phyloP scores from a whole-genome alignment of 108 stramenopile genomes.

The Bacterosira constricta region DNA sequence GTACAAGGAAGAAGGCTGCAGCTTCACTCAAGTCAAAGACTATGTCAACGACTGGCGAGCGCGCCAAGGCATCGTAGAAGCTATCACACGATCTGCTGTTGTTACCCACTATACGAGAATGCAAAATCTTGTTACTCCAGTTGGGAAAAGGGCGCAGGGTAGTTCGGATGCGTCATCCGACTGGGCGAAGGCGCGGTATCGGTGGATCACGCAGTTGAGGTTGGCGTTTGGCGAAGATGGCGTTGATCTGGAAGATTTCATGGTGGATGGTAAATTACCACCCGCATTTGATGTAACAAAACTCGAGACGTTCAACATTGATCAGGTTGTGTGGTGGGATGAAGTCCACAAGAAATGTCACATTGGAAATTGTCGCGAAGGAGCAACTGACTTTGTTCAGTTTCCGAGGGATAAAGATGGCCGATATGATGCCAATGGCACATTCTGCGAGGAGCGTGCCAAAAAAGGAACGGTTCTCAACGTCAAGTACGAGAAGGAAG shows the following conservation, averaged over 20 bases:
- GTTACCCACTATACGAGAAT: not conserved
- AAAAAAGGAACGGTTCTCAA: not conserved
- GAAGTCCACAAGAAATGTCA: not conserved
- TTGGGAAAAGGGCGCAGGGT: not conserved
- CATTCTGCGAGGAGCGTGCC: too few species aligned
- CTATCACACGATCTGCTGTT: not conserved
- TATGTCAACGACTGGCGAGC: not conserved
- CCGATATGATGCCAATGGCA: not conserved
- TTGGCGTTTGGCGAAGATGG: not conserved
- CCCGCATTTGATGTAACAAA: too few species aligned
- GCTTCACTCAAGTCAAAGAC: not conserved
- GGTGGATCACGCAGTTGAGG: not conserved
- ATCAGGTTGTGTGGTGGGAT: not conserved
- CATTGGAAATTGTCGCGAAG: not conserved
- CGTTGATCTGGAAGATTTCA: not conserved
- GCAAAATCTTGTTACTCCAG: not conserved
- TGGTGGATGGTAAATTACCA: too few species aligned
- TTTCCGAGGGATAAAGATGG: not conserved
- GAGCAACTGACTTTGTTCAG: not conserved
- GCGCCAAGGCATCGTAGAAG: not conserved
- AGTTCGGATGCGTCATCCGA: not conserved
- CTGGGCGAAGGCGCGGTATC: not conserved
- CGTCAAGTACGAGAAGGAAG: not conserved
- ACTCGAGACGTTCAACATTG: not conserved
- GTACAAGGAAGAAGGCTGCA: not conserved